Evolutionary conservation across 2,329 filamentous ascomycete species (phyloP).

Genomic region (Macroventuria anomochaeta): DNA sequence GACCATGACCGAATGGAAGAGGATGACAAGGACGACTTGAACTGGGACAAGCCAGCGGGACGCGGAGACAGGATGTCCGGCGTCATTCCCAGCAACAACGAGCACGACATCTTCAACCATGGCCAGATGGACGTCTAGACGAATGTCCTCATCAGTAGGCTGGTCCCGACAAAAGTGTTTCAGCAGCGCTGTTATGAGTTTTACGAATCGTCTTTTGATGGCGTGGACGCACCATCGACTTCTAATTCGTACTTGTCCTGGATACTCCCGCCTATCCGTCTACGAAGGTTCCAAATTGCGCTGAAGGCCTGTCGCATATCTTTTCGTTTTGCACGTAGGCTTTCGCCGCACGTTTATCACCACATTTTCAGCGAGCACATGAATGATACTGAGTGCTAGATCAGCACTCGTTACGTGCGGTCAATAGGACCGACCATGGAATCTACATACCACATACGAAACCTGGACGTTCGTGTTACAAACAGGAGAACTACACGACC

Average conservation of each 20-base stretch:
- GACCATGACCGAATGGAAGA: slow-evolving; percentile 55
- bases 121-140: slow-evolving; percentile 48
- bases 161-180: slow-evolving; percentile 42
- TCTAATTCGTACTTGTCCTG: slow-evolving; percentile 22
- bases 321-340: slow-evolving; percentile 21
- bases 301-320: slow-evolving; percentile 24
- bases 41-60: slow-evolving; percentile 51
- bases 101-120: slow-evolving; percentile 58
- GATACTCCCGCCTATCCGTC: slow-evolving; percentile 38
- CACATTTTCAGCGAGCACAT: slow-evolving; percentile 10
- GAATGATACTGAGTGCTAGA: neutral
- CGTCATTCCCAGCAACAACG: slow-evolving; percentile 53
- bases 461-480: slow-evolving; percentile 4
- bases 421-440: neutral
- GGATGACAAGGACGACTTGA: slow-evolving; percentile 51
- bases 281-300: slow-evolving; percentile 31
- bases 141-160: slow-evolving; percentile 2
- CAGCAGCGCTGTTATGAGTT: slow-evolving; percentile 29
- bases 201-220: slow-evolving; percentile 6
- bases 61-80: slow-evolving; percentile 61
- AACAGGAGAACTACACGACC: slow-evolving; percentile 1
- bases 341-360: slow-evolving; percentile 16
- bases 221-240: slow-evolving; percentile 7
- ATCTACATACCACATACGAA: slow-evolving; percentile 21
- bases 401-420: slow-evolving; percentile 3